These are phyloP conservation scores for Begonia fuchsioides DNA, from an alignment of 306 rosid species.

Conservation along the genomic window DNA sequence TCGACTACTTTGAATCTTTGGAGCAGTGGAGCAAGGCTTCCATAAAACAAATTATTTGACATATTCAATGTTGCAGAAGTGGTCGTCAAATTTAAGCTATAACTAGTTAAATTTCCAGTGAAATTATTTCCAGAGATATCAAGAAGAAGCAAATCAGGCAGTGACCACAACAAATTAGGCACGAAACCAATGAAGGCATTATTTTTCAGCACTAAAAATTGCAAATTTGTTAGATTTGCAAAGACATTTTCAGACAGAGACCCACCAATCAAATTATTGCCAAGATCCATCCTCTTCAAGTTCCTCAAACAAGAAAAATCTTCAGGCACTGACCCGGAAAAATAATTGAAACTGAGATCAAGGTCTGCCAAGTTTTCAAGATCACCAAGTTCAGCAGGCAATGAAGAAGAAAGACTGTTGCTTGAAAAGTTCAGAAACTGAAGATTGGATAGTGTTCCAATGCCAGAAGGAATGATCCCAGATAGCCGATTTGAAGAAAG, in stretches of 20 bases:
- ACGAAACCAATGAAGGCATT: constrained; percentile 48
- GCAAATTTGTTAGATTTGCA: constrained; percentile 26
- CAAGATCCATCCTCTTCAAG: constrained; percentile 40
- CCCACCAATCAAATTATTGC: constrained; percentile 44
- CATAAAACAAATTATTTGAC: constrained; percentile 62
- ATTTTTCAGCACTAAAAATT: constrained; percentile 31
- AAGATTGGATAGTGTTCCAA: constrained; percentile 48
- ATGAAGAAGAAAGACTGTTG: constrained; percentile 35
- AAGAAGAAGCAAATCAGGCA: constrained; percentile 39
- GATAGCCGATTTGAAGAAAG: constrained; percentile 45
- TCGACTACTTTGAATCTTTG: constrained; percentile 42
- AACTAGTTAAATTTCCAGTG: constrained; percentile 55
- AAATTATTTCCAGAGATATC: constrained; percentile 64
- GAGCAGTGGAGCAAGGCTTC: constrained; percentile 33
- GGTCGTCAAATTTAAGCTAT: constrained; percentile 22
- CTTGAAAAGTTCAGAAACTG: constrained; percentile 59
- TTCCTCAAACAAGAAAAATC: constrained; percentile 41
- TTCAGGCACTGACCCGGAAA: constrained; percentile 31
- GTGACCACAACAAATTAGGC: constrained; percentile 42
- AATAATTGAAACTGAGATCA: constrained; percentile 65
- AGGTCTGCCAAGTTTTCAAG: constrained; percentile 57
- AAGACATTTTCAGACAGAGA: constrained; percentile 35
- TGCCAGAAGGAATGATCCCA: constrained; percentile 38
- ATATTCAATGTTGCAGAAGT: constrained; percentile 30
- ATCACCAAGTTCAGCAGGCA: constrained; percentile 53